Conservation (phyloP, 2,329 filamentous ascomycete species). For the Hymenoscyphus linearis region DNA sequence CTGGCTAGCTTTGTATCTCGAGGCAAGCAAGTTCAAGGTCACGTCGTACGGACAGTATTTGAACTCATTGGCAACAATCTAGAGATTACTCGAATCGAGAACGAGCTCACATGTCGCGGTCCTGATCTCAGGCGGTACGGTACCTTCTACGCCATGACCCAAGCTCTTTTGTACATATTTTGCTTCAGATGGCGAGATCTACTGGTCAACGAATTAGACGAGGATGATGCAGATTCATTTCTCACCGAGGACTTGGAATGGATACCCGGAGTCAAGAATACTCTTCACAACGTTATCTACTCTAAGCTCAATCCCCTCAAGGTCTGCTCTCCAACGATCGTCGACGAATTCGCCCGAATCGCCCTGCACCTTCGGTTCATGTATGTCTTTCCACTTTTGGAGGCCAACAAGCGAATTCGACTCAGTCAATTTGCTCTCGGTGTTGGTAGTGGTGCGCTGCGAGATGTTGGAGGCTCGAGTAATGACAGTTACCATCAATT, state of each 20-base stretch:
- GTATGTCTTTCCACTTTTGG: slow-evolving; percentile 83
- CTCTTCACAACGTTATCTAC: slow-evolving; percentile 72
- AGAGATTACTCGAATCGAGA: slow-evolving; percentile 64
- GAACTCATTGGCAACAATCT: slow-evolving; percentile 72
- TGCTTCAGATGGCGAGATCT: slow-evolving; percentile 98
- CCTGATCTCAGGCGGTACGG: slow-evolving; percentile 70
- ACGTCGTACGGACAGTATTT: slow-evolving; percentile 78
- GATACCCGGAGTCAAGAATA: slow-evolving; percentile 67
- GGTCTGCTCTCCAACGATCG: slow-evolving; percentile 85
- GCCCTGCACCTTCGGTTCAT: slow-evolving; percentile 80
- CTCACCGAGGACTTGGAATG: slow-evolving; percentile 69
- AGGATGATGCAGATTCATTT: slow-evolving; percentile 55
- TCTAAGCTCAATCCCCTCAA: slow-evolving; percentile 91
- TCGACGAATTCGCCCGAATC: slow-evolving; percentile 85
- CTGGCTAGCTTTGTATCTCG: slow-evolving; percentile 91
- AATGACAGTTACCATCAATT: slow-evolving; percentile 77
- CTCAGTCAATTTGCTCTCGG: slow-evolving; percentile 65
- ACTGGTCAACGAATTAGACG: slow-evolving; percentile 58
- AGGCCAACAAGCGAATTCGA: slow-evolving; percentile 86
- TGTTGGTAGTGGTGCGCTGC: slow-evolving; percentile 41
- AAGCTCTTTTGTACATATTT: slow-evolving; percentile 70
- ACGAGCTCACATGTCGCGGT: slow-evolving; percentile 70
- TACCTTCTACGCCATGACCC: slow-evolving; percentile 65
- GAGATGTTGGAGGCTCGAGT: slow-evolving; percentile 42
- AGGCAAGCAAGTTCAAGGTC: slow-evolving; percentile 71